Conservation (phyloP, 2,329 filamentous ascomycete genomes). For the Colletotrichum nymphaeae region DNA sequence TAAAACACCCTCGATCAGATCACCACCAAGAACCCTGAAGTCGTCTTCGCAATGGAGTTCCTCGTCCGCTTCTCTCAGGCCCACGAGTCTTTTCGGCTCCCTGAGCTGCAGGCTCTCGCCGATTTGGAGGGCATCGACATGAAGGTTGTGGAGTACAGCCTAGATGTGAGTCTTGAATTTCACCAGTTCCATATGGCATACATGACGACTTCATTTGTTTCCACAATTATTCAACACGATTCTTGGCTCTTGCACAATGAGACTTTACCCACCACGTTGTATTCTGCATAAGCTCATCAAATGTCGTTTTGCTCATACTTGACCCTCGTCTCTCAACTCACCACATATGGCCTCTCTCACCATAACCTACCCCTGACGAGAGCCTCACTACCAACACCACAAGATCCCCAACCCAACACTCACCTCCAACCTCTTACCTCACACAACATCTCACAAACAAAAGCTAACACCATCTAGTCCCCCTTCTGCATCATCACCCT, state of each 20-base stretch:
- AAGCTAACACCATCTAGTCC: constrained; percentile 64
- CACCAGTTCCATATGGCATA: not conserved
- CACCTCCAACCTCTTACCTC: no score
- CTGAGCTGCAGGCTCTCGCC: constrained; percentile 87
- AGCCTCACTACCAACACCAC: not conserved
- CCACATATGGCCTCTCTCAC: not conserved
- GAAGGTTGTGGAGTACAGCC: constrained; percentile 79
- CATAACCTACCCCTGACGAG: no score
- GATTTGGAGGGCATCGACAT: constrained; percentile 74
- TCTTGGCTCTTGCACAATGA: no score
- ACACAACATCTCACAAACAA: not conserved
- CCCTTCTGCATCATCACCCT: constrained; percentile 86
- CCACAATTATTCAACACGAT: no score
- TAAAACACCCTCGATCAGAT: not conserved
- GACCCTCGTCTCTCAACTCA: not conserved
- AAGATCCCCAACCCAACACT: no score
- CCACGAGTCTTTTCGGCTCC: constrained; percentile 89
- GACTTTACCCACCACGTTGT: no score
- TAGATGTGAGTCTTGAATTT: constrained; percentile 68
- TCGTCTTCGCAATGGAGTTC: constrained; percentile 70
- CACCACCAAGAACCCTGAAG: not conserved
- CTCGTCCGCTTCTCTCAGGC: constrained; percentile 89
- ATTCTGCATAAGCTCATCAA: no score
- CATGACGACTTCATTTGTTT: not conserved
- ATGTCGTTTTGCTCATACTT: no score